Evolutionary conservation across 352 stramenopile genomes (phyloP).

Genomic region (Phytopythium mirpurense): DNA sequence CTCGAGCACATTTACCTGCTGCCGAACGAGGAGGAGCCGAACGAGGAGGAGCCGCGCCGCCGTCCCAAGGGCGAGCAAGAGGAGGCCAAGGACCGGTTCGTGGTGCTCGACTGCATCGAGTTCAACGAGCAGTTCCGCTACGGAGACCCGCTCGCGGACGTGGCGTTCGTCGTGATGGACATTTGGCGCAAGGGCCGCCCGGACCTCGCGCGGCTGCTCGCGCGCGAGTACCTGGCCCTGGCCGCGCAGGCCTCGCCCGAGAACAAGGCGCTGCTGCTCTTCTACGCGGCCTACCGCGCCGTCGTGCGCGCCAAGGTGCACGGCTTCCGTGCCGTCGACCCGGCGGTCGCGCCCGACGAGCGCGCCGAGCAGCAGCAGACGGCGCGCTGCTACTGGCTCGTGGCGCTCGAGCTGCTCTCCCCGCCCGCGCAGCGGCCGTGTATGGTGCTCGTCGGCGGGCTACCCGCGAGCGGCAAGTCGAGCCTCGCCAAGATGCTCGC

Average conservation of each 20-base stretch:
- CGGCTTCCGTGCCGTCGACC: constrained; percentile 57
- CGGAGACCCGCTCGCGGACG: constrained; percentile 56
- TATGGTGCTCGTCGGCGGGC: constrained; percentile 47
- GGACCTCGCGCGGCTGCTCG: constrained; percentile 42
- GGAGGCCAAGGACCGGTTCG: constrained; percentile 17
- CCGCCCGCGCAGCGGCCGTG: constrained; percentile 34
- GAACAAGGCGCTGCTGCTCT: constrained; percentile 40
- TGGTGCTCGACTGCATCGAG: constrained; percentile 73
- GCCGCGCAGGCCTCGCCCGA: constrained; percentile 41
- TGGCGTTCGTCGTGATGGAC: constrained; percentile 67
- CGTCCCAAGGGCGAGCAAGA: not conserved
- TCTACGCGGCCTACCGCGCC: constrained; percentile 63
- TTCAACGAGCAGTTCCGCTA: constrained; percentile 80
- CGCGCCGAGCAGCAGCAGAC: constrained; percentile 33
- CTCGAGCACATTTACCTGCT: constrained; percentile 65
- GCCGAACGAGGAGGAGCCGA: constrained; percentile 6
- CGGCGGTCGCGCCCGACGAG: constrained; percentile 29
- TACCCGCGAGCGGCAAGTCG: constrained; percentile 64
- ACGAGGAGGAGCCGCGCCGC: not conserved
- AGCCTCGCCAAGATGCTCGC: constrained; percentile 49
- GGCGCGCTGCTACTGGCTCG: constrained; percentile 58
- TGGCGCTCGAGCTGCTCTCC: constrained; percentile 50
- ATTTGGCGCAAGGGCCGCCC: constrained; percentile 53
- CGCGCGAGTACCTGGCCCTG: constrained; percentile 49
- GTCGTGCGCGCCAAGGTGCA: constrained; percentile 69